A percentile compares a stretch with the other conserved stretches of the same genome.
Evolutionary conservation across 306 rosid species (phyloP).

Genomic region (Ziziphus jujuba): DNA sequence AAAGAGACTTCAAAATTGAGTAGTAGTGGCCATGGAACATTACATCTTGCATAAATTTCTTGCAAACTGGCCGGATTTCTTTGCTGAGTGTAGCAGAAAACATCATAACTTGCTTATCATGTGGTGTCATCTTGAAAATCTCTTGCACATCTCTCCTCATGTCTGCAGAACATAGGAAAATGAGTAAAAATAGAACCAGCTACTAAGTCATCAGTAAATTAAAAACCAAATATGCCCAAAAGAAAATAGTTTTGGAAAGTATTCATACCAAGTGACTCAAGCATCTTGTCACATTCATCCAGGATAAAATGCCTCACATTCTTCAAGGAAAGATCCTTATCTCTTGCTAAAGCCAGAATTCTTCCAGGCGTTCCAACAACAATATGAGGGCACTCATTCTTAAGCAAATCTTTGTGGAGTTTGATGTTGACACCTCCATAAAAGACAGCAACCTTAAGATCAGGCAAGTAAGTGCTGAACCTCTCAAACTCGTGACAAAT

Average conservation of each 20-base stretch:
- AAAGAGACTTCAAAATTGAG: constrained; percentile 85
- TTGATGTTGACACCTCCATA: constrained; percentile 94
- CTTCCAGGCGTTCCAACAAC: constrained; percentile 99
- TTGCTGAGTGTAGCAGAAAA: constrained; percentile 99
- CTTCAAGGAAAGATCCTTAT: constrained; percentile 85
- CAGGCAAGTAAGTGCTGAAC: constrained; percentile 88
- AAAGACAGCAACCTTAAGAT: constrained; percentile 97
- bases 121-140: constrained; percentile 98
- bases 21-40: constrained; percentile 85
- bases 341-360: constrained; percentile 79
- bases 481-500: constrained; percentile 98
- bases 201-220: not conserved
- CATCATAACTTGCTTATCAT: constrained; percentile 99
- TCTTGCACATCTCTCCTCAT: constrained; percentile 99
- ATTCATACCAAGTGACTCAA: constrained; percentile 86
- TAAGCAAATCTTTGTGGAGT: constrained; percentile 88
- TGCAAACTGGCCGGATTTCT: constrained; percentile 99
- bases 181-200: constrained; percentile 7
- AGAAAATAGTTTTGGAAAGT: not conserved
- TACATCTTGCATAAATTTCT: constrained; percentile 99
- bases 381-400: constrained; percentile 96
- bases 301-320: constrained; percentile 93
- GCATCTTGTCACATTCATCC: constrained; percentile 99
- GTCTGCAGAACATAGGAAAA: constrained; percentile 51
- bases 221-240: not conserved